Percentiles rank a stretch among this genome's conserved stretches.
phyloP scores from a whole-genome alignment of 345 rosid species.

The Salix dunnii region DNA sequence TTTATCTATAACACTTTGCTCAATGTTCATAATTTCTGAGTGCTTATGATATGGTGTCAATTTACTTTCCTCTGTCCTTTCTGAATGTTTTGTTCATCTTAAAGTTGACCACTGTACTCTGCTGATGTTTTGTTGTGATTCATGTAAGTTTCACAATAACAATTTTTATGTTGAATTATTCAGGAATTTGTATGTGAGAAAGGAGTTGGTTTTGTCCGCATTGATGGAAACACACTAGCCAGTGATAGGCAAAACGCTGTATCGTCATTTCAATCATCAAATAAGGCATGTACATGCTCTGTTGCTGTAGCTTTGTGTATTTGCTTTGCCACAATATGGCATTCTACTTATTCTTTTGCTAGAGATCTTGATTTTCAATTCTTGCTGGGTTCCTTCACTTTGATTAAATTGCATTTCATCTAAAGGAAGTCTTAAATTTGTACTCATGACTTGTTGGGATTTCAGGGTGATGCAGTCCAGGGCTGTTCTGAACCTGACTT shows the following conservation, averaged over 20 bases:
- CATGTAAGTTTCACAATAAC: neutral
- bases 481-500: too few species aligned
- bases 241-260: slow-evolving; percentile 92
- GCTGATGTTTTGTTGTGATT: neutral
- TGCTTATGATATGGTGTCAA: too few species aligned
- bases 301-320: neutral
- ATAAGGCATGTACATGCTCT: slow-evolving; percentile 41
- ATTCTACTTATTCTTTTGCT: too few species aligned
- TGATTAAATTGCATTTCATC: too few species aligned
- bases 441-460: too few species aligned
- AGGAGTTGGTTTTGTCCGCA: slow-evolving; percentile 76
- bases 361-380: too few species aligned
- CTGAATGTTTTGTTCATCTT: neutral
- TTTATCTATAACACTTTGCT: too few species aligned
- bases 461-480: too few species aligned
- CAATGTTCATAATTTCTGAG: too few species aligned
- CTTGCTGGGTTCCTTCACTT: too few species aligned
- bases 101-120: neutral
- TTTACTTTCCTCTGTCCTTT: neutral
- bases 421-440: too few species aligned
- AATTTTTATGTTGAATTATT: slow-evolving; percentile 18
- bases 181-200: slow-evolving; percentile 88
- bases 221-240: slow-evolving; percentile 87
- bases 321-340: slow-evolving; percentile 2
- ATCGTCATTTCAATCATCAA: slow-evolving; percentile 57